Percentiles rank a stretch among this genome's conserved stretches.
phyloP scores from a whole-genome alignment of 176 grass and related monocot species.

The Triticum turgidum region DNA sequence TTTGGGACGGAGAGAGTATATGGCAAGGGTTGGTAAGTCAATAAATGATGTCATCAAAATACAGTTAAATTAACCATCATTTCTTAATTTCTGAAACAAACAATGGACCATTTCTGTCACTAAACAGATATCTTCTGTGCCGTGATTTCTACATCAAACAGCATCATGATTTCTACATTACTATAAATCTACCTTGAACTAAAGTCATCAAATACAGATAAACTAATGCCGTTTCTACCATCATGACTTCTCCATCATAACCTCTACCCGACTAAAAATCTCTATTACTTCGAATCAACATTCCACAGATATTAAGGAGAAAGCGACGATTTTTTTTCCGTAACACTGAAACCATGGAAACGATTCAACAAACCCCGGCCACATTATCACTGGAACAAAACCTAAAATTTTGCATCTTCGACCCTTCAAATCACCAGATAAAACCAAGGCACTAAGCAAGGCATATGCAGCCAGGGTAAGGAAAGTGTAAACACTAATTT shows the following conservation, averaged over 20 bases:
- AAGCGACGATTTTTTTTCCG: neutral
- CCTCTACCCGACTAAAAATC: neutral
- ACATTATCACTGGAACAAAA: neutral
- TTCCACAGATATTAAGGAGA: neutral
- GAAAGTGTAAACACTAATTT: neutral
- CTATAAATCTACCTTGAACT: neutral
- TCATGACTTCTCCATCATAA: neutral
- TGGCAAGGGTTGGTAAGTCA: neutral
- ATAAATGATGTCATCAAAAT: slow-evolving; percentile 1
- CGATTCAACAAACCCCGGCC: neutral
- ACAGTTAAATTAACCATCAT: neutral
- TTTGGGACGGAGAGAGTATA: too few species aligned
- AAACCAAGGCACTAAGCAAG: neutral
- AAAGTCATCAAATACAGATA: neutral
- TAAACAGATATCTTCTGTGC: neutral
- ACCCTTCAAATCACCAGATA: neutral
- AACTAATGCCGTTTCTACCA: neutral
- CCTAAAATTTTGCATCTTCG: neutral
- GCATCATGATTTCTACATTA: neutral
- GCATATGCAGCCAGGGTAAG: neutral
- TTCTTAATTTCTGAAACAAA: neutral
- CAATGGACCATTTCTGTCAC: neutral
- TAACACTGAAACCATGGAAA: neutral
- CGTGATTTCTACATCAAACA: neutral
- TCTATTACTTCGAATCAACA: neutral